Percentiles rank a stretch among this genome's conserved stretches.
phyloP scores from a whole-genome alignment of 2,329 filamentous ascomycete genomes.

The Cladophialophora psammophila region DNA sequence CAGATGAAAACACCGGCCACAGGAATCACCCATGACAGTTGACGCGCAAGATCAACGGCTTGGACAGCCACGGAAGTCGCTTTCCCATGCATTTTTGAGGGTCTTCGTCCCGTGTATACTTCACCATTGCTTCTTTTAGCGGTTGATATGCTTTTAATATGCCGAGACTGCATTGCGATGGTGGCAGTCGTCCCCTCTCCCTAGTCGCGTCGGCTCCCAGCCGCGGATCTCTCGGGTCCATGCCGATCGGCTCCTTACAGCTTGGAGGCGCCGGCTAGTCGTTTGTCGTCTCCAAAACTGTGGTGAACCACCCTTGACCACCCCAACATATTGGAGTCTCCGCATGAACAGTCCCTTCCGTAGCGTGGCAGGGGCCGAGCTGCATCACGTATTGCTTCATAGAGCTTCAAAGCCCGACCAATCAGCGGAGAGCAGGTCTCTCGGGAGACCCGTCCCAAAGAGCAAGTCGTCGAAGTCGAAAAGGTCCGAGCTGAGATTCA shows the following conservation, averaged over 20 bases:
- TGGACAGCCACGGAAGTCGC: not conserved
- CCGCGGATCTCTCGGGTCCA: not conserved
- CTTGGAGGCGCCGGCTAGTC: not conserved
- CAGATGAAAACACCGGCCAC: not conserved
- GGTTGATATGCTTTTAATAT: constrained; percentile 1
- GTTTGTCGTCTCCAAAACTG: not conserved
- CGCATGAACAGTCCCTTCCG: not conserved
- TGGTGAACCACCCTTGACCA: not conserved
- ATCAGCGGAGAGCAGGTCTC: constrained; percentile 15
- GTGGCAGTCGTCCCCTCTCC: not conserved
- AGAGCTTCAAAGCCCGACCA: constrained; percentile 10
- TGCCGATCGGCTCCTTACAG: not conserved
- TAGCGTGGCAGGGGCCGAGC: not conserved
- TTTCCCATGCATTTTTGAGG: not conserved
- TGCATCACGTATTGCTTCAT: not conserved
- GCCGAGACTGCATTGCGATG: not conserved
- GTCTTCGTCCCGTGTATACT: not conserved
- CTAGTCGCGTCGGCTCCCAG: not conserved
- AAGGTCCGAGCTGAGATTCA: constrained; percentile 5
- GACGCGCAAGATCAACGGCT: not conserved
- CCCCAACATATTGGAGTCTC: constrained; percentile 8
- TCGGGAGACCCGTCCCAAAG: constrained; percentile 16
- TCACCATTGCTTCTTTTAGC: not conserved
- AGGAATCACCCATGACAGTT: constrained; percentile 1
- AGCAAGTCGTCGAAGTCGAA: constrained; percentile 16